Evolutionary conservation across 495 filamentous ascomycete genomes (phyloP).

Genomic region (Lasiosphaeris hirsuta): DNA sequence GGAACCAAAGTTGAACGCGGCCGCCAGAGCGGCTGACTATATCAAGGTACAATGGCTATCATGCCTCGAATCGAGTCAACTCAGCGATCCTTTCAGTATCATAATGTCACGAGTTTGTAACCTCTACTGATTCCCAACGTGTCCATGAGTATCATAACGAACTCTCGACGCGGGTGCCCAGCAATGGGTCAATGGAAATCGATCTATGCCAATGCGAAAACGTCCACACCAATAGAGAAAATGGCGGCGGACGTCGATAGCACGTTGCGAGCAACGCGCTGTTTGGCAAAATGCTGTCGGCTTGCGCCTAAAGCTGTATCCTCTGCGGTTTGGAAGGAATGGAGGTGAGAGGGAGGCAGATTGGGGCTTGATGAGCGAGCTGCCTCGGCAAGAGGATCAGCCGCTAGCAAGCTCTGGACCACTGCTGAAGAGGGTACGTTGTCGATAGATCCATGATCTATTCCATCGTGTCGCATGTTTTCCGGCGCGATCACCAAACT

Average conservation of each 20-base stretch:
- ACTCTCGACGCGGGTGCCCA: conserved; percentile 36
- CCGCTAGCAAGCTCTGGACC: no score
- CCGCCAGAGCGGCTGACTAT: no score
- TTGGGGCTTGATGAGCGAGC: no score
- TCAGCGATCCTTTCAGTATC: background rate
- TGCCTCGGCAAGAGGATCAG: no score
- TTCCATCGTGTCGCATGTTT: background rate
- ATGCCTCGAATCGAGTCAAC: no score
- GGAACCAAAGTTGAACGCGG: no score
- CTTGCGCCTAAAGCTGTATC: conserved; percentile 3
- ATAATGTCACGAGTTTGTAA: conserved; percentile 21
- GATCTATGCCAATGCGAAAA: conserved; percentile 39
- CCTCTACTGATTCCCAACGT: conserved; percentile 40
- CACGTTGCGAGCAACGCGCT: conserved; percentile 26
- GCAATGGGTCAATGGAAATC: conserved; percentile 28
- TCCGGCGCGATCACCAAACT: background rate
- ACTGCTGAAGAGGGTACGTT: no score
- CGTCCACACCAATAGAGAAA: conserved; percentile 28
- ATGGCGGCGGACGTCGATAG: conserved; percentile 32
- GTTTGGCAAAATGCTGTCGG: conserved; percentile 28
- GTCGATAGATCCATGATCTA: no score
- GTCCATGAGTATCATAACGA: conserved; percentile 29
- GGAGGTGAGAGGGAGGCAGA: background rate
- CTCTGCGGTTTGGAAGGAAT: background rate
- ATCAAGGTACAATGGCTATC: no score